Conservation (phyloP, 148 eudicot genomes). For the Dysphania ambrosioides region DNA sequence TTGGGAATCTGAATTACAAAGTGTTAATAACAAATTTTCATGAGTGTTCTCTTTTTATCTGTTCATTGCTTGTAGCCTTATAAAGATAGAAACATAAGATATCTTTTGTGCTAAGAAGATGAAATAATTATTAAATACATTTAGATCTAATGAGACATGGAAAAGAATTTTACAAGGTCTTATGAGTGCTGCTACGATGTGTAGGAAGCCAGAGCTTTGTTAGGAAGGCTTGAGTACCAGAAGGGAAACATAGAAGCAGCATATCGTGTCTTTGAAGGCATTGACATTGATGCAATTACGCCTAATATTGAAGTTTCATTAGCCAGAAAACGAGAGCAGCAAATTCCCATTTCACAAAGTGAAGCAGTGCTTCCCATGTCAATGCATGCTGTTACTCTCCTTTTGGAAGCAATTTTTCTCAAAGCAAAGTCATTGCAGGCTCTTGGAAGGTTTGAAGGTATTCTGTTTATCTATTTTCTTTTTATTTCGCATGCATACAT, state of each 20-base stretch:
- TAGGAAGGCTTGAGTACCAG: slow-evolving; percentile 88
- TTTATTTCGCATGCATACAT: not conserved
- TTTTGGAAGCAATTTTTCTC: slow-evolving; percentile 74
- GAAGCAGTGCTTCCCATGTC: slow-evolving; percentile 61
- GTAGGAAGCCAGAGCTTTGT: slow-evolving; percentile 87
- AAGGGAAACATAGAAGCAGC: slow-evolving; percentile 87
- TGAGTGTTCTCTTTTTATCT: not conserved
- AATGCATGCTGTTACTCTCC: slow-evolving; percentile 74
- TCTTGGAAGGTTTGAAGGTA: slow-evolving; percentile 78
- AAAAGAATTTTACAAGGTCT: slow-evolving; percentile 11
- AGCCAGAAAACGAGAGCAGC: slow-evolving; percentile 44
- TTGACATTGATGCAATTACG: slow-evolving; percentile 59
- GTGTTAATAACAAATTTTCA: not conserved
- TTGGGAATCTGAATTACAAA: not conserved
- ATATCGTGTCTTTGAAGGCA: slow-evolving; percentile 81
- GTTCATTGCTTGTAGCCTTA: not conserved
- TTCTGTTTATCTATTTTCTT: slow-evolving; percentile 1
- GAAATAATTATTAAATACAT: not conserved
- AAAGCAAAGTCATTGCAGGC: slow-evolving; percentile 69
- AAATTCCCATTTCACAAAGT: slow-evolving; percentile 43
- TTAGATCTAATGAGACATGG: not conserved
- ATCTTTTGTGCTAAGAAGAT: slow-evolving; percentile 2
- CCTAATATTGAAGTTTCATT: slow-evolving; percentile 60
- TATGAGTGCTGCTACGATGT: slow-evolving; percentile 14
- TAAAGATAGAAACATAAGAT: not conserved